These are phyloP conservation scores for Colletotrichum brevisporum DNA, from an alignment of 2,329 filamentous ascomycete species.

Conservation along the genomic window DNA sequence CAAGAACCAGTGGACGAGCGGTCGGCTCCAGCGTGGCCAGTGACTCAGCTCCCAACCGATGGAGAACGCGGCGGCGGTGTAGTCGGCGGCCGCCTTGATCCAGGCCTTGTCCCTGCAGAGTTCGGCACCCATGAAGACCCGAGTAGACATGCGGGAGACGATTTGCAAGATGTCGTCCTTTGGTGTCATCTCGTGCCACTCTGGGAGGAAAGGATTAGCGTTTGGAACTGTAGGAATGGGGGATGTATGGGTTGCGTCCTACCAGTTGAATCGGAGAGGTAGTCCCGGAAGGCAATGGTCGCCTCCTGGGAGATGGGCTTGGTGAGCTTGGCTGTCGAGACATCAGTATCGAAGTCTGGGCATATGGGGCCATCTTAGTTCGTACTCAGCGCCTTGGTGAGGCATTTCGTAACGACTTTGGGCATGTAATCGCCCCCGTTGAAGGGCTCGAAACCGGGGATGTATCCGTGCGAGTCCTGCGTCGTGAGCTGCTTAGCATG, in stretches of 20 bases:
- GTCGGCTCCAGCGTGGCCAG: conserved; percentile 40
- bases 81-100: conserved; percentile 35
- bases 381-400: conserved; percentile 27
- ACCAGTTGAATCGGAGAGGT: conserved; percentile 13
- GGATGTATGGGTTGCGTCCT: fast-evolving
- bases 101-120: conserved; percentile 39
- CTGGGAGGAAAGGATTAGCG: neutral
- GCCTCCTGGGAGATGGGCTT: conserved; percentile 30
- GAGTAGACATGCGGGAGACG: conserved; percentile 40
- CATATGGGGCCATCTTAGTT: too few relatives aligned
- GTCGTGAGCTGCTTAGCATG: neutral
- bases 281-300: neutral
- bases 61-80: conserved; percentile 21
- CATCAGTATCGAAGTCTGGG: fast-evolving
- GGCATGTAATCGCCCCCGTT: neutral
- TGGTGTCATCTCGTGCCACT: conserved; percentile 39
- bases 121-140: conserved; percentile 42
- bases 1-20: conserved; percentile 42
- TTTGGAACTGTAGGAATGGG: fast-evolving
- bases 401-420: conserved; percentile 18
- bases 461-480: conserved; percentile 15
- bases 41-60: conserved; percentile 23
- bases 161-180: conserved; percentile 27
- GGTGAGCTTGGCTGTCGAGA: conserved; percentile 20
- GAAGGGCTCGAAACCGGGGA: conserved; percentile 28